Conservation (phyloP, 306 rosid genomes). For the Ceratonia siliqua region DNA sequence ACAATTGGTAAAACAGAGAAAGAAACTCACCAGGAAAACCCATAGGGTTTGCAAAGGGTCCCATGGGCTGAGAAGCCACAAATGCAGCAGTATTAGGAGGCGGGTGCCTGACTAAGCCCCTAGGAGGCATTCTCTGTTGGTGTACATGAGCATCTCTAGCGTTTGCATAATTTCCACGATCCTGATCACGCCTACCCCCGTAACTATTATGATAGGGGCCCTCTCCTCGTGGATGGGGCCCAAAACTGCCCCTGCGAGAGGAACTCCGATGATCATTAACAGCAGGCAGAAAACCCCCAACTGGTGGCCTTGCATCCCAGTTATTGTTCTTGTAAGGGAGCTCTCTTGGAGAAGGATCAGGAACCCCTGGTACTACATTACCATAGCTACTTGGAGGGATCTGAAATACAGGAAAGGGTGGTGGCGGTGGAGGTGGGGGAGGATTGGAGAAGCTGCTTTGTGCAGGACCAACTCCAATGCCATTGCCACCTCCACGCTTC, state of each 20-base stretch:
- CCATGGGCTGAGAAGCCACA: slow-evolving; percentile 47
- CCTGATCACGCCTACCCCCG: slow-evolving; percentile 63
- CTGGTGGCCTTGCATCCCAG: slow-evolving; percentile 55
- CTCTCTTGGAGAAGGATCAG: slow-evolving; percentile 60
- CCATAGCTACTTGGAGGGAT: slow-evolving; percentile 43
- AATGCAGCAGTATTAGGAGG: slow-evolving; percentile 50
- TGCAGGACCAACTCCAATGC: slow-evolving; percentile 41
- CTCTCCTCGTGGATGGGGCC: slow-evolving; percentile 59
- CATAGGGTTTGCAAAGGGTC: slow-evolving; percentile 49
- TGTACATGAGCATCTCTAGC: slow-evolving; percentile 54
- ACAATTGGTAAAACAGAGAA: not conserved
- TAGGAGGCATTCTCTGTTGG: slow-evolving; percentile 58
- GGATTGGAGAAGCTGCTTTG: slow-evolving; percentile 46
- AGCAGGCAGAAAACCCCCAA: slow-evolving; percentile 49
- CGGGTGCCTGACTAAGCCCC: slow-evolving; percentile 54
- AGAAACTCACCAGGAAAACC: slow-evolving; percentile 57
- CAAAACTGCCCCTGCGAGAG: slow-evolving; percentile 63
- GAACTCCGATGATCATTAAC: slow-evolving; percentile 48
- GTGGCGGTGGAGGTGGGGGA: slow-evolving; percentile 53
- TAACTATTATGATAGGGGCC: slow-evolving; percentile 51
- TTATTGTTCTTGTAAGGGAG: slow-evolving; percentile 45
- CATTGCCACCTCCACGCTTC: slow-evolving; percentile 59
- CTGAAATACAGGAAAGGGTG: slow-evolving; percentile 60
- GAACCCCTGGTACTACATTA: slow-evolving; percentile 46
- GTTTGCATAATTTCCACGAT: slow-evolving; percentile 55